Base-by-base conservation (phyloP, 305 asterid species). In the Ilex paraguariensis region DNA sequence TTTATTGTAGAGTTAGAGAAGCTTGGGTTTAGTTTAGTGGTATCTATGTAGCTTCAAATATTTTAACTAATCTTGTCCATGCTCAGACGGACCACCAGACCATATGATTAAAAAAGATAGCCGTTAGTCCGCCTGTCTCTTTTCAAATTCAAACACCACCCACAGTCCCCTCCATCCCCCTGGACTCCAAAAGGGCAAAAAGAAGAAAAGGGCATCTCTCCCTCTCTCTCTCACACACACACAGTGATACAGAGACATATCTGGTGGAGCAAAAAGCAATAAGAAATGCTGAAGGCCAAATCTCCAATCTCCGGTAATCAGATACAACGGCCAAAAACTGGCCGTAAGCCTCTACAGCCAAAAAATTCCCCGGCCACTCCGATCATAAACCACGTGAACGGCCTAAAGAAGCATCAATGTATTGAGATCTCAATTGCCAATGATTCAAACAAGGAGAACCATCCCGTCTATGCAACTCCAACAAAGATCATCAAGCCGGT, bases 381-480 rank as follows among this genome's bases (percentile, higher is more conserved):
- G 12, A 59, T 50, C 42, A 54, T 15, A 15, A 3, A 56, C 49
- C 16, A 48, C 52, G 65, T 52, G n/a, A 73, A 54, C 28, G 28
- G 16, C 56, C 77, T 16, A 65, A 8, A 33, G 40, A 60, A 61
- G 5, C 54, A 40, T 9, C 60, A 70, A 9, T 45, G 61, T 56
- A 58, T 61, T 1, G 79, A 67, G 36, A 54, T 69, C 60, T 50
- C 71, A 15, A 3, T 36, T 6, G 16, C 46, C 13, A 76, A 81
- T 8, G 21, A 6, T 72, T 82, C 86, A 7, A 79, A 89, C 84
- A 89, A 89, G 66, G 97, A 89, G 78, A 89, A 88, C 28, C 84
- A 64, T 62, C 84, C 78, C 28, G 21, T n/a, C 31, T 36, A 31
- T 75, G 48, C 68, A 54, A 32, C 77, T 31, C 78, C 77, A 31